These are phyloP conservation scores for Pleurotus eryngii DNA, from an alignment of 768 basidiomycete genomes.

Conservation along the genomic window DNA sequence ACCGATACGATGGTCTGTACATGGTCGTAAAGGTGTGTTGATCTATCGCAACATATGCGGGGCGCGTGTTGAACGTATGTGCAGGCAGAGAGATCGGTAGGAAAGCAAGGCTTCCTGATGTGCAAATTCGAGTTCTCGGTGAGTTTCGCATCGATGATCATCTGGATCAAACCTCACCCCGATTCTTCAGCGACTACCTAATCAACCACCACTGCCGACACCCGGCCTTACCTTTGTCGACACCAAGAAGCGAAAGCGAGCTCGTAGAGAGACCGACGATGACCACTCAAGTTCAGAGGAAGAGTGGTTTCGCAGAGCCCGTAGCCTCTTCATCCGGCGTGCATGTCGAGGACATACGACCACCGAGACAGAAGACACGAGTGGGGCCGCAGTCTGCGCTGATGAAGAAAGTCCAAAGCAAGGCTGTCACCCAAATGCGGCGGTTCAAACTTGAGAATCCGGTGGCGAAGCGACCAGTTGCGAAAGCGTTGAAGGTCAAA, in stretches of 20 bases:
- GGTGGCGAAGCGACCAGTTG: neutral
- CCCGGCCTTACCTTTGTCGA: neutral
- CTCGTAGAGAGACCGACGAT: too few species aligned
- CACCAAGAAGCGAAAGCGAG: neutral
- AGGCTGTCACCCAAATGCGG: neutral
- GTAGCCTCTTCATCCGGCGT: neutral
- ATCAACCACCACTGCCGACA: neutral
- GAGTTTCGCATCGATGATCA: neutral
- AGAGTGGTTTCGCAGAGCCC: neutral
- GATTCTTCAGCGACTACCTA: neutral
- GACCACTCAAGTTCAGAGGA: too few species aligned
- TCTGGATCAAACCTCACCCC: too few species aligned
- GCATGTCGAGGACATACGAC: neutral
- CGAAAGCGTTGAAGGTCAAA: neutral
- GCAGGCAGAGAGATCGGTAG: conserved; percentile 27
- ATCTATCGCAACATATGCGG: neutral
- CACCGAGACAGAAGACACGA: neutral
- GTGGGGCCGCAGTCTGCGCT: neutral
- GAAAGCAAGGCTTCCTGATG: conserved; percentile 23
- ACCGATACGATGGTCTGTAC: conserved; percentile 44
- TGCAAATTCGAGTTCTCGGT: conserved; percentile 29
- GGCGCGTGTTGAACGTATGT: neutral
- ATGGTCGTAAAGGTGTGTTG: conserved; percentile 27
- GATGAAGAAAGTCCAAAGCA: neutral
- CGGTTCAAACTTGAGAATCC: neutral